Conservation (phyloP, 257 asterid genomes). For the Thymus mandschuricus region DNA sequence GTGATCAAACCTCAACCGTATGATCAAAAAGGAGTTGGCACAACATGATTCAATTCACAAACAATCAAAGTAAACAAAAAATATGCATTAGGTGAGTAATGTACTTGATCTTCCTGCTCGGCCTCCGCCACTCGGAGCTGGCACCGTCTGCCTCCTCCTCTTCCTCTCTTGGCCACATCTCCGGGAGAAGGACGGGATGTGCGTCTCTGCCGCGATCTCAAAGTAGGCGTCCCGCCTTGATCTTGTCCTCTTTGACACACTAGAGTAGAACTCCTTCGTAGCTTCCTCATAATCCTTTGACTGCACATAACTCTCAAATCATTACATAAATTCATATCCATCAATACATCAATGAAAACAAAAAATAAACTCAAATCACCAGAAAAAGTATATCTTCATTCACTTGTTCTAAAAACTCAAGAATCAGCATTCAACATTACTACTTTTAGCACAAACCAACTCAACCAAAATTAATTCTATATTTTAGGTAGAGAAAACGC, state of each 20-base stretch:
- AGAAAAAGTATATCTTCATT: too few relatives aligned
- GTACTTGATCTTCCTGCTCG: neutral
- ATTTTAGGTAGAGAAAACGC: too few relatives aligned
- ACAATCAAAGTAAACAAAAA: neutral
- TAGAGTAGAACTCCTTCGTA: neutral
- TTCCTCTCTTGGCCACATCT: neutral
- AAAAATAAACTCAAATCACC: too few relatives aligned
- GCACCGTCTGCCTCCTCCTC: neutral
- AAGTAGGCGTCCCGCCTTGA: neutral
- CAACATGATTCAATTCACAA: neutral
- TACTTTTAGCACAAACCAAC: too few relatives aligned
- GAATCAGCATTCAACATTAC: too few relatives aligned
- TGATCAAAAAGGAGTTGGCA: neutral
- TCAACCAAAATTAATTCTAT: too few relatives aligned
- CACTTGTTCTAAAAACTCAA: too few relatives aligned
- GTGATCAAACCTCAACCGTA: too few relatives aligned
- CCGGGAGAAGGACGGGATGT: neutral
- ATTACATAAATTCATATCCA: neutral
- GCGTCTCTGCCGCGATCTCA: neutral
- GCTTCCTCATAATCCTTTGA: neutral
- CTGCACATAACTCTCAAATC: slow-evolving; percentile 8
- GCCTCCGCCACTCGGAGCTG: neutral
- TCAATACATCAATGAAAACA: too few relatives aligned
- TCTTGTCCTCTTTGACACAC: slow-evolving; percentile 28
- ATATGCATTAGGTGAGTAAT: neutral